Percentiles rank a stretch among this genome's conserved stretches.
These are phyloP conservation scores for Boletus subparvulus DNA, from an alignment of 768 basidiomycete species.

Conservation along the genomic window DNA sequence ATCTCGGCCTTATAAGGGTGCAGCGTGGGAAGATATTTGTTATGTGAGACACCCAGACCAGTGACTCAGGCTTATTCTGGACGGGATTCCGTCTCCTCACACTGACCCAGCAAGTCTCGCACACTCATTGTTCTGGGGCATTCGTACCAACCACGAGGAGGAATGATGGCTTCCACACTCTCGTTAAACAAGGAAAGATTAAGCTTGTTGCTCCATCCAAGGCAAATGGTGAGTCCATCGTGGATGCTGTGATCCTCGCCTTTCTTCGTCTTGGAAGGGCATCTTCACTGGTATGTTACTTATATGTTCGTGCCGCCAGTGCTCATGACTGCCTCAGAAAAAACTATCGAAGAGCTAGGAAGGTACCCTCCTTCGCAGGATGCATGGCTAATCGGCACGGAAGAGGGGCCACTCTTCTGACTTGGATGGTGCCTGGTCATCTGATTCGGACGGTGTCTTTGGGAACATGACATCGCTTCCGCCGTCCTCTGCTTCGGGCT, in stretches of 20 bases:
- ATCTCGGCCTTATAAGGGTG: too few relatives aligned
- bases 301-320: background rate
- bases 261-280: conserved; percentile 52
- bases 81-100: too few relatives aligned
- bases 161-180: conserved; percentile 48
- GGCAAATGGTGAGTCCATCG: conserved; percentile 31
- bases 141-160: conserved; percentile 48
- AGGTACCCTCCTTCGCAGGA: conserved; percentile 32
- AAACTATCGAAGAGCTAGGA: conserved; percentile 44
- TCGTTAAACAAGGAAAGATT: conserved; percentile 51
- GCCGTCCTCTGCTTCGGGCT: conserved; percentile 19
- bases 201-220: conserved; percentile 31
- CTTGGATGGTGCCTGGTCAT: conserved; percentile 33
- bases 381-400: too few relatives aligned
- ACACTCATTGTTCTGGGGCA: conserved; percentile 44
- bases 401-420: conserved; percentile 10
- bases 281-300: conserved; percentile 38
- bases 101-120: conserved; percentile 1
- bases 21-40: too few relatives aligned
- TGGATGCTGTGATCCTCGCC: conserved; percentile 50
- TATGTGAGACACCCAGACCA: too few relatives aligned
- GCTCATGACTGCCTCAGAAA: conserved; percentile 32
- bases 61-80: too few relatives aligned
- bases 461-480: conserved; percentile 24
- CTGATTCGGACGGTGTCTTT: conserved; percentile 33